Conservation (phyloP, 805 yeast genomes). For the Saturnispora quitensis region DNA sequence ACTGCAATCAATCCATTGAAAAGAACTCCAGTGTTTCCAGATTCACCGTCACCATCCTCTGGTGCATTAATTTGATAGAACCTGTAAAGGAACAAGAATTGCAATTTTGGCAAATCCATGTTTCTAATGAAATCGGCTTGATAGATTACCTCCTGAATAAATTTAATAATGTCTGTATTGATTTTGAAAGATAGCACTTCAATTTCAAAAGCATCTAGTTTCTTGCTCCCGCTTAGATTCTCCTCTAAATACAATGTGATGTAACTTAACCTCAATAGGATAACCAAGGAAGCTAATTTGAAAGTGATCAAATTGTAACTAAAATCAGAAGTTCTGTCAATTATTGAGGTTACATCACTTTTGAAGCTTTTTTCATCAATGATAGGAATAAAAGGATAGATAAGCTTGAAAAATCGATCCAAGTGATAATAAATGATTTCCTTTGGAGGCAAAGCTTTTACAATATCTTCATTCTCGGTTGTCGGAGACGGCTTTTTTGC, state of each 20-base stretch:
- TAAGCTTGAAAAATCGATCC: constrained; percentile 29
- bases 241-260: constrained; percentile 16
- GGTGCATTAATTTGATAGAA: constrained; percentile 35
- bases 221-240: constrained; percentile 7
- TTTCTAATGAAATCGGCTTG: constrained; percentile 32
- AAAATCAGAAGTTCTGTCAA: constrained; percentile 14
- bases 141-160: constrained; percentile 32
- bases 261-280: constrained; percentile 24
- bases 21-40: constrained; percentile 32
- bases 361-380: constrained; percentile 34
- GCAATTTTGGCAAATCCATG: constrained; percentile 34
- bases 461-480: constrained; percentile 7
- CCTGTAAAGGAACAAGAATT: constrained; percentile 32
- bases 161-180: constrained; percentile 29
- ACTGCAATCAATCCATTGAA: constrained; percentile 30
- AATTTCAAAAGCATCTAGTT: constrained; percentile 11
- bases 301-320: constrained; percentile 6
- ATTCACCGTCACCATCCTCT: constrained; percentile 43
- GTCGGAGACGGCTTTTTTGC: neutral
- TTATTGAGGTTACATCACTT: constrained; percentile 26
- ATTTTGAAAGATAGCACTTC: constrained; percentile 28
- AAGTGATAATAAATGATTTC: constrained; percentile 31
- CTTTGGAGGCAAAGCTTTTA: constrained; percentile 21
- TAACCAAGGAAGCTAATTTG: constrained; percentile 20
- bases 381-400: constrained; percentile 41